Evolutionary conservation across 257 asterid genomes (phyloP).

Genomic region (Gynochthodes officinalis): DNA sequence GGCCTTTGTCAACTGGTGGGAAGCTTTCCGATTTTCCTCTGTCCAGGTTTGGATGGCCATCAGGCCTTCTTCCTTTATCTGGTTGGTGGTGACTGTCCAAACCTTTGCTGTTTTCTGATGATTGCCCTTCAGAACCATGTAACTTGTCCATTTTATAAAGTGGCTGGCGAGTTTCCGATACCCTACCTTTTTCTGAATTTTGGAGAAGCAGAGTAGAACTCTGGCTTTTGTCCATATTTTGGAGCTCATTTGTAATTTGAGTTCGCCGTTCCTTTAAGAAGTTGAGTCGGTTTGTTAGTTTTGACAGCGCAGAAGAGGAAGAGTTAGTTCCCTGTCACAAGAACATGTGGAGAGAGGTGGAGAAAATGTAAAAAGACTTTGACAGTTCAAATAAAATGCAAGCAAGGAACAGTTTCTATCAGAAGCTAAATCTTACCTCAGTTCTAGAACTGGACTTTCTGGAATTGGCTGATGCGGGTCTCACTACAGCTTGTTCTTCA

Average conservation of each 20-base stretch:
- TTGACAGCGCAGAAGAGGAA: conserved; percentile 73
- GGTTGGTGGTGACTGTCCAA: conserved; percentile 19
- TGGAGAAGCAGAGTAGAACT: conserved; percentile 31
- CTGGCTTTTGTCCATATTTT: conserved; percentile 50
- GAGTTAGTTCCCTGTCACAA: conserved; percentile 60
- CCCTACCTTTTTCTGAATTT: conserved; percentile 36
- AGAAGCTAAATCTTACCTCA: conserved; percentile 47
- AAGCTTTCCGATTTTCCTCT: conserved; percentile 63
- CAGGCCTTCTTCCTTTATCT: conserved; percentile 38
- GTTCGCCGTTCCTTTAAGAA: conserved; percentile 88
- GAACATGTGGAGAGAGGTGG: conserved; percentile 11
- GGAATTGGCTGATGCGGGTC: conserved; percentile 27
- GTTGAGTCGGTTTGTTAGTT: conserved; percentile 84
- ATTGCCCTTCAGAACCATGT: conserved; percentile 38
- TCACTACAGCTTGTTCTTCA: conserved; percentile 24
- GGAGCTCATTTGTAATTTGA: conserved; percentile 67
- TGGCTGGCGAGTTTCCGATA: conserved; percentile 27
- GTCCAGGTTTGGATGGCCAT: conserved; percentile 44
- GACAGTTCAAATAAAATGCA: conserved; percentile 1
- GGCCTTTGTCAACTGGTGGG: conserved; percentile 46
- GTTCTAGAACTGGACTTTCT: conserved; percentile 52
- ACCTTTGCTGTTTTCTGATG: conserved; percentile 33
- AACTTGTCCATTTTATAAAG: conserved; percentile 24
- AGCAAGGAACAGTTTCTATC: background rate
- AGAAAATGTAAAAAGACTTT: background rate